phyloP scores from a whole-genome alignment of 257 asterid genomes.

The Solanum neorickii region DNA sequence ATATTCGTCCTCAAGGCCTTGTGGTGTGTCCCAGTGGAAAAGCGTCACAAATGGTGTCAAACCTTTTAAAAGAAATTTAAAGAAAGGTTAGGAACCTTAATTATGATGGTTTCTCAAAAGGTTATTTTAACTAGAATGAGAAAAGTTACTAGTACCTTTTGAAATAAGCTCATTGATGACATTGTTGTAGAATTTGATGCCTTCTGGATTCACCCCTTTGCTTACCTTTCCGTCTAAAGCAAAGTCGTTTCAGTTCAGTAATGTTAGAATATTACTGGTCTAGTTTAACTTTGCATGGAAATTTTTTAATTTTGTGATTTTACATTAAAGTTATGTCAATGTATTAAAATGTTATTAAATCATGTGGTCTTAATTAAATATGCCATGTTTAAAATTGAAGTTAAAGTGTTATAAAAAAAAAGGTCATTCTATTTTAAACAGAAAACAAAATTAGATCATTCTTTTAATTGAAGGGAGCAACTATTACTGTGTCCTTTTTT shows the following conservation, averaged over 20 bases:
- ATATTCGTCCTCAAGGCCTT: conserved; percentile 14
- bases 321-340: no score
- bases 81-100: neutral
- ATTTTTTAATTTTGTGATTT: no score
- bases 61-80: neutral
- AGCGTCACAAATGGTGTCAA: conserved; percentile 13
- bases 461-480: neutral
- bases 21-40: conserved; percentile 15
- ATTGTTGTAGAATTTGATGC: conserved; percentile 21
- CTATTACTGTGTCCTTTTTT: neutral
- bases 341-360: no score
- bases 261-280: neutral
- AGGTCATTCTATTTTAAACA: no score
- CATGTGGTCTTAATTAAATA: no score
- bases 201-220: conserved; percentile 17
- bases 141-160: neutral
- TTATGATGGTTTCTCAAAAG: neutral
- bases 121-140: neutral
- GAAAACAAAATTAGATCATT: no score
- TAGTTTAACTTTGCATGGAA: no score
- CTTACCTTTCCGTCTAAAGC: conserved; percentile 18
- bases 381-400: no score
- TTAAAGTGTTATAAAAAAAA: no score
- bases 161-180: conserved; percentile 17
- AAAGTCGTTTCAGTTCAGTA: neutral